A percentile compares a stretch with the other conserved stretches of the same genome.
phyloP scores from a whole-genome alignment of 371 early-diverging fungal species.

The Circinella minor region DNA sequence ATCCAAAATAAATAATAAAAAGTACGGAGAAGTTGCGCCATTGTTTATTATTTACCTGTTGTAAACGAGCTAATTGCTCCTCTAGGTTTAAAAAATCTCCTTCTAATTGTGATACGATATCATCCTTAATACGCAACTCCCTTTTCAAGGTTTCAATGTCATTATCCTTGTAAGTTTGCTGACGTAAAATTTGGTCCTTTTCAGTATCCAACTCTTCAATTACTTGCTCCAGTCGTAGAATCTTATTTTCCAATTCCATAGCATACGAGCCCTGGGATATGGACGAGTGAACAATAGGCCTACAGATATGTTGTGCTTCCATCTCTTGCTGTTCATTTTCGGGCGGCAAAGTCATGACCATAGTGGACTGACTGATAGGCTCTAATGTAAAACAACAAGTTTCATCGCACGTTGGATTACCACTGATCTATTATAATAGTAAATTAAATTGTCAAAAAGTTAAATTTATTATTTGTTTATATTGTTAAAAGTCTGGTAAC shows the following conservation, averaged over 20 bases:
- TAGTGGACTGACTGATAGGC: constrained; percentile 50
- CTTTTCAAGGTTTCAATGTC: constrained; percentile 53
- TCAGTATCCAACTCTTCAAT: constrained; percentile 49
- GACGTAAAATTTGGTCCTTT: constrained; percentile 39
- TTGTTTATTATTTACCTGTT: constrained; percentile 41
- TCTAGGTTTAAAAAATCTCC: constrained; percentile 53
- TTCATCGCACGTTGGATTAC: constrained; percentile 49
- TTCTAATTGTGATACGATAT: constrained; percentile 55
- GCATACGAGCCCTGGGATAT: constrained; percentile 54
- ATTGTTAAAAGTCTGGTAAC: no score
- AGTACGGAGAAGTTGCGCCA: background rate
- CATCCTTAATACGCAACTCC: constrained; percentile 53
- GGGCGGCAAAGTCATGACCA: constrained; percentile 55
- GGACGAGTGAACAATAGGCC: constrained; percentile 52
- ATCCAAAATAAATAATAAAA: background rate
- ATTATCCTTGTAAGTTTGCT: constrained; percentile 43
- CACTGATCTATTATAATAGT: constrained; percentile 37
- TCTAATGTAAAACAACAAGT: constrained; percentile 54
- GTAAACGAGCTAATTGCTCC: constrained; percentile 47
- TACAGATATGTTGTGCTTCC: constrained; percentile 56
- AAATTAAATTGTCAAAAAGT: background rate
- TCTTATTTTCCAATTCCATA: constrained; percentile 47
- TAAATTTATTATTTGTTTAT: no score
- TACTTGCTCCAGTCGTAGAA: constrained; percentile 37
- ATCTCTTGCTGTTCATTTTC: constrained; percentile 41